Evolutionary conservation across 371 early-diverging fungal genomes (phyloP), one percentile per base, ranked within the genome.

Genomic region (Apophysomyces sp.): DNA sequence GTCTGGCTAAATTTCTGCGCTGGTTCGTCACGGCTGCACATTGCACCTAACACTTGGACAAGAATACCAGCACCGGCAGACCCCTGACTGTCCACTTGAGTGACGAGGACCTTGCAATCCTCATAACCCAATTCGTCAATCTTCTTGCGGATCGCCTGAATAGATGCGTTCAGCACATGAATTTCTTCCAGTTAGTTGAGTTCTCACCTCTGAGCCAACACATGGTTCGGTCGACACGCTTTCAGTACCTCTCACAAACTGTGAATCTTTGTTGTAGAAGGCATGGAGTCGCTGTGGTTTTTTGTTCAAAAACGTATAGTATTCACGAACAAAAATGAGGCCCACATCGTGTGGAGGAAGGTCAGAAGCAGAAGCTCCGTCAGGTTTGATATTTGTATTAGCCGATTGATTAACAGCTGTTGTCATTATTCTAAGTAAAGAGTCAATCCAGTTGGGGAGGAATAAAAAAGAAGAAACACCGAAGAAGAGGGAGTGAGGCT

Each of bases 241-340:
- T 81, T 98, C 97, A 51, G 76, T 76, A 31, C 97, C 98, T 71
- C 92, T 89, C 55, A 91, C 81, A 69, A 90, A 86, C 30, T 74
- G 76, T 11, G 96, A 94, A 65, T 92, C 85, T 61, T 86, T 87
- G 66, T 83, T 86, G 80, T 97, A 98, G 74, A 97, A 97, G 68
- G 83, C 86, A 80, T 95, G 92, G 30, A 98, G 86, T 41, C 85
- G 79, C 32, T 79, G 57, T 27, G 97, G 96, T 16, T 91, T 90
- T 73, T 90, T 90, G 86, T 92, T 92, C 71, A 98, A 66, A 69
- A 93, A 89, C 26, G 94, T 94, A 80, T 97, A 98, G 77, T 95
- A 98, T 71, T 97, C 92, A 70, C 94, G 92, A 58, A 95, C 96
- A 82, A 98, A 98, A 71, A 94, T 84, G 88, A 92, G 89, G 37